phyloP scores from a whole-genome alignment of 345 rosid genomes.

The Trapa bicornis region DNA sequence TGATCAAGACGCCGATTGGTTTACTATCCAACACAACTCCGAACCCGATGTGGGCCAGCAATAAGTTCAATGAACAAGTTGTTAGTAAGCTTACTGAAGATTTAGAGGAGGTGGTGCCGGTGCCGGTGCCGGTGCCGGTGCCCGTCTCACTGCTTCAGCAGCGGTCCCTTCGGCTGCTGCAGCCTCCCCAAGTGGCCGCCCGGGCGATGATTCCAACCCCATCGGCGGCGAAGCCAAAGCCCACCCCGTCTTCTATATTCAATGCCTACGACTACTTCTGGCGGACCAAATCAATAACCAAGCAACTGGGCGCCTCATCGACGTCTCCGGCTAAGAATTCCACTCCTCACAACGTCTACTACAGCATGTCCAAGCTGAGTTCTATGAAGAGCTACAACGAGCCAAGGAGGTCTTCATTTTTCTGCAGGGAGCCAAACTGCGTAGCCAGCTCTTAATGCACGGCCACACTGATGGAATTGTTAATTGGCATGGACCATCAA shows the following conservation, averaged over 20 bases:
- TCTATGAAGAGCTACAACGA: slow-evolving; percentile 55
- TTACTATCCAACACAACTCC: slow-evolving; percentile 18
- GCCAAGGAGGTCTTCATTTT: slow-evolving; percentile 49
- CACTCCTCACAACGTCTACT: slow-evolving; percentile 1
- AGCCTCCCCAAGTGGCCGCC: slow-evolving; percentile 16
- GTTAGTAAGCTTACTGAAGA: slow-evolving; percentile 7
- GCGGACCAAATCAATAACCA: slow-evolving; percentile 32
- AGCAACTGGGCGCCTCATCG: slow-evolving; percentile 1
- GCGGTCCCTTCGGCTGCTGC: slow-evolving; percentile 24
- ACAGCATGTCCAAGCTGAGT: slow-evolving; percentile 11
- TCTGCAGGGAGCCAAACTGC: slow-evolving; percentile 33
- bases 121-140: no score
- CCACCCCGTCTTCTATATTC: slow-evolving; percentile 17
- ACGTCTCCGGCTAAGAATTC: neutral
- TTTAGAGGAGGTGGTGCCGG: slow-evolving; percentile 10
- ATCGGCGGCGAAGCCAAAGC: slow-evolving; percentile 1
- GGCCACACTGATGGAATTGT: no score
- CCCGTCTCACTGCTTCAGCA: slow-evolving; percentile 14
- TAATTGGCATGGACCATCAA: no score
- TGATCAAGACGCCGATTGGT: slow-evolving; percentile 43
- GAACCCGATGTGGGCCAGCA: slow-evolving; percentile 40
- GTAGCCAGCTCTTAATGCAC: slow-evolving; percentile 14
- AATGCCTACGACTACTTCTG: slow-evolving; percentile 68
- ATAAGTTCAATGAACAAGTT: slow-evolving; percentile 11
- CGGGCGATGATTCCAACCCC: slow-evolving; percentile 22